Evolutionary conservation across 345 rosid genomes (phyloP), one percentile per base, ranked within the genome.

Genomic region (Gossypium anomalum): DNA sequence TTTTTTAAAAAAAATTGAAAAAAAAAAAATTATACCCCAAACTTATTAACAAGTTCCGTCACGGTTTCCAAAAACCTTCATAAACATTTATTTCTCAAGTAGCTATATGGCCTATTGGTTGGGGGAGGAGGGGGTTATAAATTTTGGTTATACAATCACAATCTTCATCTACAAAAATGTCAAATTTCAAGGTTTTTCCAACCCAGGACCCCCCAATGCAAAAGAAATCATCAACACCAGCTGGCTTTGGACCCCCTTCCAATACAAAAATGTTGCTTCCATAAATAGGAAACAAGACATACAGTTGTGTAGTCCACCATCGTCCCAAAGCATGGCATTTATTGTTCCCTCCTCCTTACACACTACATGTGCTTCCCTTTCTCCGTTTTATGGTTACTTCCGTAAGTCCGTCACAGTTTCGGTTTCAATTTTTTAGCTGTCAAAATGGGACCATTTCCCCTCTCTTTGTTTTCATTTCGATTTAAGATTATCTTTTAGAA

Each of bases 181-280:
- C 9, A n/a, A 8, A 65, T 22, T 43, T n/a, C 23, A 0, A 45
- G 53, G 70, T 45, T 9, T 5, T 52, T 53, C 41, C 41, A 5
- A 34, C 41, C 41, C 41, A 34, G 41, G 41, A 34, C 7, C 41
- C 41, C 56, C 56, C 55, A 48, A 19, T 44, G 23, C 7, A 8
- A 10, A 49, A 69, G 15, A 48, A 47, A 49, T 67, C 51, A 67
- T 67, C n/a, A 55, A 47, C 71, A 19, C 58, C 48, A 63, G 67
- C 72, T 69, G 72, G 72, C 59, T 49, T 34, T 63, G n/a, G 72
- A 41, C 55, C 72, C 59, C 59, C n/a, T 49, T 69, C 59, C 23
- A 9, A 67, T 15, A 3, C 13, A 23, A 4, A n/a, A 1, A n/a
- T 41, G 51, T 64, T 64, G 49, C 27, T 64, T 14, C 69, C 69